Evolutionary conservation across 2,329 filamentous ascomycete species (phyloP).

Genomic region (Chrysoporthe deuterocubensis): DNA sequence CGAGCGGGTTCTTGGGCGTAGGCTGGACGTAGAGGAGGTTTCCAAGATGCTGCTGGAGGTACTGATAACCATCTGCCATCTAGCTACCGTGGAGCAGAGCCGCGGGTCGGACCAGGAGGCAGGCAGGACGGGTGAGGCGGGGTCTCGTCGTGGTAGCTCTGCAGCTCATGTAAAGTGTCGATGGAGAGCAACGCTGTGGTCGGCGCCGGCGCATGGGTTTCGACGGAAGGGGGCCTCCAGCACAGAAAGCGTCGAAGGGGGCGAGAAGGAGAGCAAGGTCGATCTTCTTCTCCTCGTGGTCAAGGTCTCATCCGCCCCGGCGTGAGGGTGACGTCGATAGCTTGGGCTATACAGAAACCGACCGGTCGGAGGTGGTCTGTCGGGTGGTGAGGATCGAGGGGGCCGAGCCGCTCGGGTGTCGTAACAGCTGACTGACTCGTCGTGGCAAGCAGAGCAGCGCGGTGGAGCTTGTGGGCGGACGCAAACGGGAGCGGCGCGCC

Average conservation of each 20-base stretch:
- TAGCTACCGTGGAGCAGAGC: conserved; percentile 47
- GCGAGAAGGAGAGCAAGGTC: conserved; percentile 18
- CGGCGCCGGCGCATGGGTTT: conserved; percentile 39
- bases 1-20: conserved; percentile 49
- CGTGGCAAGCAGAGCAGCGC: conserved; percentile 25
- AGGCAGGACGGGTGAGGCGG: conserved; percentile 12
- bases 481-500: conserved; percentile 14
- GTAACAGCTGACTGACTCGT: conserved; percentile 27
- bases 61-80: conserved; percentile 73
- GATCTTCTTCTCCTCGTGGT: conserved; percentile 18
- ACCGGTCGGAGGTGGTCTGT: conserved; percentile 19
- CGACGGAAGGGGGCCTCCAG: conserved; percentile 30
- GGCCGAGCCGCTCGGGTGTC: conserved; percentile 11
- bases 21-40: conserved; percentile 62
- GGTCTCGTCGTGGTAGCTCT: conserved; percentile 34
- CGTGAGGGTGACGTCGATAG: background rate
- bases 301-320: conserved; percentile 12
- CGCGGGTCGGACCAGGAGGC: conserved; percentile 12
- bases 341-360: background rate
- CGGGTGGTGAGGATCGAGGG: background rate
- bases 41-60: conserved; percentile 62
- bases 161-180: conserved; percentile 36
- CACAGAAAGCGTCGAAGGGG: conserved; percentile 32
- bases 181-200: conserved; percentile 31
- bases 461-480: conserved; percentile 10